A percentile compares a stretch with the other conserved stretches of the same genome.
These are phyloP conservation scores for Solanum microdontum DNA, from an alignment of 257 asterid genomes.

Conservation along the genomic window DNA sequence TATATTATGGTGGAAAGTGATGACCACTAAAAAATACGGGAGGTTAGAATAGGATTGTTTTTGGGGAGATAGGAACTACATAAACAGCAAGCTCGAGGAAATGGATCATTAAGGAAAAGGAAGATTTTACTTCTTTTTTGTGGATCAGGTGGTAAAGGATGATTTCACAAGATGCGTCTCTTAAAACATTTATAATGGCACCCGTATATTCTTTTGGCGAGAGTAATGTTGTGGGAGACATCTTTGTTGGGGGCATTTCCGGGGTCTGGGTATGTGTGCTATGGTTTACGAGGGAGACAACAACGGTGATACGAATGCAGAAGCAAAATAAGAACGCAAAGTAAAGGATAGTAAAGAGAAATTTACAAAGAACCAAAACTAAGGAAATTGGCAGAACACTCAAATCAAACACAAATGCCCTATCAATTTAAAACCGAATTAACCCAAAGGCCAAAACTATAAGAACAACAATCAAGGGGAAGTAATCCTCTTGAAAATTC, in stretches of 20 bases:
- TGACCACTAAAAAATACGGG: not conserved
- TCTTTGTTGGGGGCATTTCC: not conserved
- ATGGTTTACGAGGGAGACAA: not conserved
- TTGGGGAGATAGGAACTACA: not conserved
- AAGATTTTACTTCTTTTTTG: not conserved
- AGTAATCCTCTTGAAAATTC: not conserved
- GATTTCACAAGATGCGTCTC: not conserved
- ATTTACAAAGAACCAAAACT: not conserved
- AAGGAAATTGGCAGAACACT: not conserved
- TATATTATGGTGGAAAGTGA: not conserved
- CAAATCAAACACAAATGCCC: not conserved
- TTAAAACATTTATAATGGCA: not conserved
- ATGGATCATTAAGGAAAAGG: not conserved
- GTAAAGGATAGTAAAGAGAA: not conserved
- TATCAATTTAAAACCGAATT: not conserved
- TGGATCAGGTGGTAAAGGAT: not conserved
- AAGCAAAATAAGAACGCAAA: not conserved
- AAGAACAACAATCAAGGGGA: not conserved
- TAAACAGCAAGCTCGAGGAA: not conserved
- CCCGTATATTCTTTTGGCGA: not conserved
- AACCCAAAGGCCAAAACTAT: not conserved
- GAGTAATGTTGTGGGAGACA: not conserved
- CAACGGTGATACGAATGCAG: not conserved
- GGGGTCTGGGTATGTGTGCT: not conserved
- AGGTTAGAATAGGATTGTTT: not conserved